Evolutionary conservation across 2,329 filamentous ascomycete genomes (phyloP).

Genomic region (Colletotrichum endophyticum): DNA sequence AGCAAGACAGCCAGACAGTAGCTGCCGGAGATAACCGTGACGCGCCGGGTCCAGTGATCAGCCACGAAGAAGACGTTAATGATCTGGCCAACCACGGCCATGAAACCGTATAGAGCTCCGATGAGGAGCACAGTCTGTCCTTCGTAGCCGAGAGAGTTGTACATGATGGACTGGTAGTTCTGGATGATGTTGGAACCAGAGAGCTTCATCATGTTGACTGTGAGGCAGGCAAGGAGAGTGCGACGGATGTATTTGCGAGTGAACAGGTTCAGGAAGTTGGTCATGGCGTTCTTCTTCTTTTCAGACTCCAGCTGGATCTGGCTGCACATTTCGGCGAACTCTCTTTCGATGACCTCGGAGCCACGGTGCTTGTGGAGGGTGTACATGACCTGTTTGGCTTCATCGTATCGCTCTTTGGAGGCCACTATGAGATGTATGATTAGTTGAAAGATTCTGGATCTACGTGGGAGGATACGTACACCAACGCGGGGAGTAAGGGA

Average conservation of each 20-base stretch:
- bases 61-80: slow-evolving; percentile 31
- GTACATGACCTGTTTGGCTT: slow-evolving; percentile 27
- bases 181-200: slow-evolving; percentile 29
- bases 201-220: slow-evolving; percentile 34
- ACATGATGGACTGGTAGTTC: slow-evolving; percentile 37
- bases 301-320: slow-evolving; percentile 27
- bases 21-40: not conserved
- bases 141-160: slow-evolving; percentile 50
- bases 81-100: slow-evolving; percentile 32
- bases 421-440: not conserved
- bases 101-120: slow-evolving; percentile 45
- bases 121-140: slow-evolving; percentile 52
- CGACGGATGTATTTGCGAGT: slow-evolving; percentile 30
- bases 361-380: slow-evolving; percentile 27
- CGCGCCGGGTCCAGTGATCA: slow-evolving; percentile 31
- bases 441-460: not conserved
- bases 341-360: slow-evolving; percentile 24
- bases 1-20: not conserved
- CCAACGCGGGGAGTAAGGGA: slow-evolving; percentile 33
- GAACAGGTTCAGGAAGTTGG: slow-evolving; percentile 27
- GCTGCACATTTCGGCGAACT: slow-evolving; percentile 25
- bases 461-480: not conserved
- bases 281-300: slow-evolving; percentile 8
- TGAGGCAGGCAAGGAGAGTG: slow-evolving; percentile 29
- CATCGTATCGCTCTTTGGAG: slow-evolving; percentile 26